Conservation (phyloP, 805 yeast genomes). For the Schizosaccharomyces osmophilus region DNA sequence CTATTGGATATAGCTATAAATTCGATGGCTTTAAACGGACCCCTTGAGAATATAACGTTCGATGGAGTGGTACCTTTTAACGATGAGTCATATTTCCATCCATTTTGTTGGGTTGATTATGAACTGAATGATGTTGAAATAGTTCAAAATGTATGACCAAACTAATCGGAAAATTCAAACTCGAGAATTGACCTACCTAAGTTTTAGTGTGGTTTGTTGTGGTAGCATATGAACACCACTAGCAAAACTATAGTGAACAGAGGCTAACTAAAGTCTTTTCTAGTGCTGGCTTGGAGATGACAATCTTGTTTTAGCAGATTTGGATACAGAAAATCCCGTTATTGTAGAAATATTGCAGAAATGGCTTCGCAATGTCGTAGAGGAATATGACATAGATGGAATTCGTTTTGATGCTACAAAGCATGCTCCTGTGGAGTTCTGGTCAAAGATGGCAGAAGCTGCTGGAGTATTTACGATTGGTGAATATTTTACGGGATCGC, state of each 20-base stretch:
- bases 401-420: slow-evolving; percentile 4
- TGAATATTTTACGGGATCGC: slow-evolving; percentile 1
- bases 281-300: slow-evolving; percentile 4
- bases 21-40: neutral
- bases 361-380: slow-evolving; percentile 1
- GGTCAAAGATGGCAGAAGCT: neutral
- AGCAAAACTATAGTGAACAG: no score
- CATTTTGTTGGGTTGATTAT: slow-evolving; percentile 2
- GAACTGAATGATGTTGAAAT: neutral
- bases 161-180: neutral
- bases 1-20: slow-evolving; percentile 4
- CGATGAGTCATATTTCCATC: slow-evolving; percentile 1
- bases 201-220: no score
- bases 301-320: neutral
- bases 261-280: neutral
- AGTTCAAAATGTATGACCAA: neutral
- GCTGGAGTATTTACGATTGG: slow-evolving; percentile 3
- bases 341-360: neutral
- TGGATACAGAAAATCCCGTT: neutral
- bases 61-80: slow-evolving; percentile 1
- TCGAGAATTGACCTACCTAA: neutral
- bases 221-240: no score
- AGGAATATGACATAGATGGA: slow-evolving; percentile 3
- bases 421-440: slow-evolving; percentile 1
- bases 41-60: neutral